Percentiles rank a stretch among this genome's conserved stretches.
Conservation (phyloP, 805 yeast genomes). For the Suhomyces emberorum region DNA sequence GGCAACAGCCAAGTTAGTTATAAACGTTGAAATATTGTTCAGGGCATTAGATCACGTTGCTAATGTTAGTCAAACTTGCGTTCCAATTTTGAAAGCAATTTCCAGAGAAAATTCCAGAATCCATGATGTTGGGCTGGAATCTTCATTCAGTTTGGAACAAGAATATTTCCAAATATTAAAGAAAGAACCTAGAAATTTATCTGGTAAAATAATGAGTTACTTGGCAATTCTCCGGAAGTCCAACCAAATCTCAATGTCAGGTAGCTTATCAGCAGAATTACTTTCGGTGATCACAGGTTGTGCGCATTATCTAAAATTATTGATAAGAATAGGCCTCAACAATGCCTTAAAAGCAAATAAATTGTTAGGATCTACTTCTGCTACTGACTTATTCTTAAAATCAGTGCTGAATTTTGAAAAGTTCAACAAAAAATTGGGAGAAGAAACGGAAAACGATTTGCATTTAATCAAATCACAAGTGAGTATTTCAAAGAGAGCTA, state of each 20-base stretch:
- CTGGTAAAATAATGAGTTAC: conserved; percentile 87
- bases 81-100: conserved; percentile 7
- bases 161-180: conserved; percentile 37
- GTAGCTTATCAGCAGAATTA: conserved; percentile 58
- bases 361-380: conserved; percentile 51
- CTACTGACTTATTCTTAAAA: conserved; percentile 61
- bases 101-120: not conserved
- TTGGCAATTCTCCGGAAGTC: conserved; percentile 76
- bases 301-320: conserved; percentile 86
- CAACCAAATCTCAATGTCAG: conserved; percentile 31
- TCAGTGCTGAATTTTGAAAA: conserved; percentile 32
- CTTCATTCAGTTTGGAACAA: conserved; percentile 12
- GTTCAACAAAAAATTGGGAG: conserved; percentile 7
- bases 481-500: conserved; percentile 54
- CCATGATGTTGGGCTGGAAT: conserved; percentile 15
- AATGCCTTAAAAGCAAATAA: conserved; percentile 71
- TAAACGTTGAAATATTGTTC: conserved; percentile 74
- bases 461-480: conserved; percentile 25
- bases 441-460: conserved; percentile 7
- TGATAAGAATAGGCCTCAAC: conserved; percentile 76
- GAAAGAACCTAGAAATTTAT: conserved; percentile 77
- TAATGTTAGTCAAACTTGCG: conserved; percentile 6
- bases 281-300: conserved; percentile 82
- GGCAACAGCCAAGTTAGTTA: conserved; percentile 68
- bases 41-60: conserved; percentile 56